A percentile compares a stretch with the other conserved stretches of the same genome.
These are phyloP conservation scores for Leucocoprinus sp. DNA, from an alignment of 768 basidiomycete genomes.

Conservation along the genomic window DNA sequence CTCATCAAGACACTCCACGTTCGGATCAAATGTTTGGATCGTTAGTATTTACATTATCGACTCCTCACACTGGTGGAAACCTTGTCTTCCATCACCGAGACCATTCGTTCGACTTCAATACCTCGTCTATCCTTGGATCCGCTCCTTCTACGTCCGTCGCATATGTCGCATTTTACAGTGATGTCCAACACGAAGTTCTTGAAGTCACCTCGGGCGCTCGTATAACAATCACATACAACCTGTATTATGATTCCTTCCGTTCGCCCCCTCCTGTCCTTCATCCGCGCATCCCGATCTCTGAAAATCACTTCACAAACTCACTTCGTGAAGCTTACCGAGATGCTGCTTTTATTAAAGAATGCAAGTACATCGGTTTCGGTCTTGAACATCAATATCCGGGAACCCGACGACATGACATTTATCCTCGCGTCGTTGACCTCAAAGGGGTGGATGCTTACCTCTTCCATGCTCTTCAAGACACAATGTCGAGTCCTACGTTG, in stretches of 20 bases:
- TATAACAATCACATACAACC: slow-evolving; percentile 35
- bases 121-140: slow-evolving; percentile 16
- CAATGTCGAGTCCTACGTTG: neutral
- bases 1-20: slow-evolving; percentile 42
- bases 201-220: slow-evolving; percentile 28
- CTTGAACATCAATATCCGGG: slow-evolving; percentile 11
- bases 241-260: slow-evolving; percentile 19
- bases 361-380: slow-evolving; percentile 14
- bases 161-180: slow-evolving; percentile 29
- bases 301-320: slow-evolving; percentile 1
- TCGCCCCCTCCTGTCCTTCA: slow-evolving; percentile 1
- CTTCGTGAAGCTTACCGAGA: slow-evolving; percentile 3
- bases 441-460: slow-evolving; percentile 1
- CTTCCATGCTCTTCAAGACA: neutral
- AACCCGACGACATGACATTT: neutral
- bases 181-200: slow-evolving; percentile 33
- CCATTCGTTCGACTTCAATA: slow-evolving; percentile 22
- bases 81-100: slow-evolving; percentile 32
- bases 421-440: neutral
- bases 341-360: slow-evolving; percentile 7
- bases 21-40: slow-evolving; percentile 40
- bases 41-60: slow-evolving; percentile 41
- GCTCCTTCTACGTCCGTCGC: slow-evolving; percentile 14
- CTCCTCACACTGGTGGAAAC: slow-evolving; percentile 35
- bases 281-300: neutral